phyloP scores from a whole-genome alignment of 805 yeast species.

The Yarrowia sp. region DNA sequence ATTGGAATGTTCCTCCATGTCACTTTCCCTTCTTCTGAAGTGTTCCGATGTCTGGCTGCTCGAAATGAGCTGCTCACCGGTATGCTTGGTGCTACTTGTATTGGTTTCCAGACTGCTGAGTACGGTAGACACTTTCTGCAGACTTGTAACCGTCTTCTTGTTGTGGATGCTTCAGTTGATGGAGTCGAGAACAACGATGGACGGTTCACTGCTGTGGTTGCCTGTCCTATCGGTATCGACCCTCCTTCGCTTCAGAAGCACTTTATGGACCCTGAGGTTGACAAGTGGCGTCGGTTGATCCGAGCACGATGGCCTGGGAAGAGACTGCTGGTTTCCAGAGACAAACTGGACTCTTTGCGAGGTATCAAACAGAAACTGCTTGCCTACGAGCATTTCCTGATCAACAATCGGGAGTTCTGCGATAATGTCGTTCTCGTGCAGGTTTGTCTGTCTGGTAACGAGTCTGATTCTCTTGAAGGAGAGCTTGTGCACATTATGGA shows the following conservation, averaged over 20 bases:
- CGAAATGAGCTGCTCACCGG: constrained; percentile 79
- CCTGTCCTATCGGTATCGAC: constrained; percentile 54
- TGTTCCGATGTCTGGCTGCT: constrained; percentile 91
- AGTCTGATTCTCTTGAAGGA: constrained; percentile 65
- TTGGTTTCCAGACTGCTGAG: constrained; percentile 91
- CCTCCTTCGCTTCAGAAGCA: constrained; percentile 57
- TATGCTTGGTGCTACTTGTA: constrained; percentile 83
- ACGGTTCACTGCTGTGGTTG: constrained; percentile 50
- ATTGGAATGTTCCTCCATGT: constrained; percentile 93
- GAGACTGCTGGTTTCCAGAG: constrained; percentile 80
- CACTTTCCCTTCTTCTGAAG: constrained; percentile 94
- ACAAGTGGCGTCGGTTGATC: constrained; percentile 68
- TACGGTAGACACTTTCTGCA: constrained; percentile 93
- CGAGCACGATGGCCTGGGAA: constrained; percentile 74
- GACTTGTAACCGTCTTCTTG: constrained; percentile 81
- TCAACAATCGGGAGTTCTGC: constrained; percentile 72
- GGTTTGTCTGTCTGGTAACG: constrained; percentile 68
- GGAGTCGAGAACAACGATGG: constrained; percentile 70
- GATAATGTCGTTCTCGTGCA: constrained; percentile 79
- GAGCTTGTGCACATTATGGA: constrained; percentile 80
- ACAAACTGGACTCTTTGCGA: constrained; percentile 83
- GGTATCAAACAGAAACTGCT: constrained; percentile 87
- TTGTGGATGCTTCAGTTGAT: constrained; percentile 85
- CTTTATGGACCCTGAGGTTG: constrained; percentile 54
- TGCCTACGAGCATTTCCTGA: constrained; percentile 83